phyloP scores from a whole-genome alignment of 768 basidiomycete species.

The Agrocybe chaxingu region DNA sequence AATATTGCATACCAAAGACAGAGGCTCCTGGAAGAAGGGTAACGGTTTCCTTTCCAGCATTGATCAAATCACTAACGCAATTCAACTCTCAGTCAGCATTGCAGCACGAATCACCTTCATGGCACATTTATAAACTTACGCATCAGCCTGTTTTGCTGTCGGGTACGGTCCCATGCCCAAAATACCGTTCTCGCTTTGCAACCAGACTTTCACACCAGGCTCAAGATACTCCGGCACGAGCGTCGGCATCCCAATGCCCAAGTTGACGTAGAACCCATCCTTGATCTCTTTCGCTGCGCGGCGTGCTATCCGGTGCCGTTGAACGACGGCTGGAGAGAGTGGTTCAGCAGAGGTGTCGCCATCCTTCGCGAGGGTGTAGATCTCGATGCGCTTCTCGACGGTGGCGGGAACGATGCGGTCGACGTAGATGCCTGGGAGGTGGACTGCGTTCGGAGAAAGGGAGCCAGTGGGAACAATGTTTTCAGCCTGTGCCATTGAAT shows the following conservation, averaged over 20 bases:
- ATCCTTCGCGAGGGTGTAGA: conserved; percentile 61
- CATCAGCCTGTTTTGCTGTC: conserved; percentile 72
- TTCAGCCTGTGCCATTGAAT: conserved; percentile 59
- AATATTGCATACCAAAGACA: conserved; percentile 65
- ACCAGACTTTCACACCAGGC: conserved; percentile 75
- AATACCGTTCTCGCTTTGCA: conserved; percentile 91
- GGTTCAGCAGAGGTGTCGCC: conserved; percentile 28
- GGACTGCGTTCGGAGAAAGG: conserved; percentile 78
- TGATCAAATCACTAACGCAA: conserved; percentile 73
- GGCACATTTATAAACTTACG: conserved; percentile 44
- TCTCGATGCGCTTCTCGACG: conserved; percentile 74
- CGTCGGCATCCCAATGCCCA: conserved; percentile 91
- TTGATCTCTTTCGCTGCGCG: conserved; percentile 88
- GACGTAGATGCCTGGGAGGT: conserved; percentile 83
- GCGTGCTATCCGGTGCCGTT: conserved; percentile 74
- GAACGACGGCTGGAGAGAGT: conserved; percentile 49
- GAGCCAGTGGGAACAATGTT: conserved; percentile 83
- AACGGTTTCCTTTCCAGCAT: conserved; percentile 93
- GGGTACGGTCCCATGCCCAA: conserved; percentile 92
- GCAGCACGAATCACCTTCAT: not conserved
- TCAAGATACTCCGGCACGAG: conserved; percentile 79
- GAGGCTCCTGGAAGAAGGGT: conserved; percentile 91
- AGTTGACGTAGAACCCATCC: conserved; percentile 84
- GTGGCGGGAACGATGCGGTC: conserved; percentile 84
- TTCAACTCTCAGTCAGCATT: conserved; percentile 3